A percentile compares a stretch with the other conserved stretches of the same genome.
Conservation (phyloP, 1,284 basidiomycete genomes). For the Ustilago tritici region DNA sequence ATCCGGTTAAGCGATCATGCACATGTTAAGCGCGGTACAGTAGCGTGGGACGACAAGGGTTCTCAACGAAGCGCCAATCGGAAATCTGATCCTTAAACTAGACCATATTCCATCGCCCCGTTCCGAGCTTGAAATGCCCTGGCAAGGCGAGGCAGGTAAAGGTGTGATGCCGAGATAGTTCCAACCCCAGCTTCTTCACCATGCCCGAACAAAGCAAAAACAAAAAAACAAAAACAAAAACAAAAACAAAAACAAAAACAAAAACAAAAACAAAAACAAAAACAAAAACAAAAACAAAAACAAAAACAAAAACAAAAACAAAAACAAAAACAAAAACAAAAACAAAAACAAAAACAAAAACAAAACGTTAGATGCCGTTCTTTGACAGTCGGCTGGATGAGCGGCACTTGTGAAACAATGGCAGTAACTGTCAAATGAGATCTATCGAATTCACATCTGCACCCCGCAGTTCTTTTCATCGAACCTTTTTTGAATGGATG, state of each 20-base stretch:
- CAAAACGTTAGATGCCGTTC: neutral
- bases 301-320: neutral
- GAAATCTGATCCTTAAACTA: neutral
- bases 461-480: constrained; percentile 1
- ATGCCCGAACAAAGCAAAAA: too few relatives aligned
- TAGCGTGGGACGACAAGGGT: neutral
- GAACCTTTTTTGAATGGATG: neutral
- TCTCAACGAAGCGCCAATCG: neutral
- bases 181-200: neutral
- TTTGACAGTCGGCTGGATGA: neutral
- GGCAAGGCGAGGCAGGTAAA: neutral
- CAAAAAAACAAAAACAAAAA: neutral
- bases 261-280: neutral
- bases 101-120: neutral
- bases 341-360: neutral
- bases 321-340: too few relatives aligned
- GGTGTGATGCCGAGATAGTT: neutral
- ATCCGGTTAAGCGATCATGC: neutral
- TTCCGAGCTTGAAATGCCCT: neutral
- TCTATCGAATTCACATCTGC: neutral
- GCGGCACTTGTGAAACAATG: neutral
- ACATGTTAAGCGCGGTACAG: neutral
- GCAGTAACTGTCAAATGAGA: neutral
- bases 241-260: neutral
- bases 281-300: too few relatives aligned